Evolutionary conservation across 2,329 filamentous ascomycete genomes (phyloP), one percentile per base, ranked within the genome.

Genomic region (Aspergillus vadensis): DNA sequence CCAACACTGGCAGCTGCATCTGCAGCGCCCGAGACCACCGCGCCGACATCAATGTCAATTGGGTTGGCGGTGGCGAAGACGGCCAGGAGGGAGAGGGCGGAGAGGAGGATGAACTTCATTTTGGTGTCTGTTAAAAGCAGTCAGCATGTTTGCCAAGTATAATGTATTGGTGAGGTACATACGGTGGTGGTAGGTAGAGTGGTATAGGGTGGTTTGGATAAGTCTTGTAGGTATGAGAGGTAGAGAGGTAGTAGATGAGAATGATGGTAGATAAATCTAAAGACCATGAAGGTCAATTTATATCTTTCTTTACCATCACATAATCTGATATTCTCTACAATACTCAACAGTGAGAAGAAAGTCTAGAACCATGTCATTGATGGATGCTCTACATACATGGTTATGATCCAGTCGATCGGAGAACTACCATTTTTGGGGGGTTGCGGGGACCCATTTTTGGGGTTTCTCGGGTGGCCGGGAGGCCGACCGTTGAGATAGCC

Each of bases 61-160:
- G 53, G 39, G 2, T 43, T 19, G 1, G 53, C 53, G 25, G n/a
- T 44, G 39, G 41, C 53, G 41, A 55, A 47, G 38, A 39, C 53
- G 14, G 53, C 39, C 9, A 55, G 53, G 53, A 55, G 21, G 39
- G 53, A 32, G 25, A 47, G n/a, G n/a, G 38, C 36, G 38, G 53
- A 32, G 39, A 55, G 39, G 17, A 47, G 7, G 27, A 44, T 32
- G 53, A 55, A 25, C 4, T 55, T 43, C 53, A 55, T 55, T 55
- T 36, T 53, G 25, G 25, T 27, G 3, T 27, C 25, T 27, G n/a
- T n/a, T n/a, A n/a, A n/a, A n/a, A n/a, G n/a, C n/a, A n/a, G n/a
- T n/a, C n/a, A n/a, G n/a, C n/a, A n/a, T n/a, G n/a, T n/a, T n/a
- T n/a, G n/a, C n/a, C n/a, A n/a, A n/a, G n/a, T n/a, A n/a, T n/a